Base-by-base conservation (phyloP, 2,329 filamentous ascomycete species). In the Fusarium staphyleae region DNA sequence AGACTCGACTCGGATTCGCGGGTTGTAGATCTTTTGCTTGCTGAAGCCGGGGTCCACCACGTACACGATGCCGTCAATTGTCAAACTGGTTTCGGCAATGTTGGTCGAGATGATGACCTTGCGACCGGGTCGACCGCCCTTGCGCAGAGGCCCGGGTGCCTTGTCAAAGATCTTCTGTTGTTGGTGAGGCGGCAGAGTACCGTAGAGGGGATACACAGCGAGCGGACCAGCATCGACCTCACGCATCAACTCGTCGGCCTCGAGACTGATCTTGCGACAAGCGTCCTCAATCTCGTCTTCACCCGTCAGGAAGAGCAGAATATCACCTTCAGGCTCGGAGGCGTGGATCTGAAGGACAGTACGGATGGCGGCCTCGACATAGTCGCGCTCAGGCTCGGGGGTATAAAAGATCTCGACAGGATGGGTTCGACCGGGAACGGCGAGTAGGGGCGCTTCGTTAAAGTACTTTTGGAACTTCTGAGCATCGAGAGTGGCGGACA, bases 11-110 rank as follows among this genome's bases (percentile, higher is more conserved):
- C 95, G 87, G 66, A 96, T 96, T 56, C 95, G 87, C 16, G 95
- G 93, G 74, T 99, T 98, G 81, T 98, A 99, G 59, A 98, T 95
- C 77, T 98, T 99, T 70, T 99, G 95, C 79, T 99, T 99, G 78
- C 92, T 96, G 79, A 99, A 99, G 29, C 95, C 95, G 2, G 95
- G 93, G 69, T 99, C 95, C n/a, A 99, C 93, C 28, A 99, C 95
- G 70, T 97, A 99, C 29, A 99, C 95, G 60, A 99, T 99, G 72
- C 95, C 95, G 70, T 99, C 95, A 56, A 99, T 99, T 39, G 95
- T 99, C 75, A 99, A 85, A 69, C 89, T 93, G 0, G 95, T 99
- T 78, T 99, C 95, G 36, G 95, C 95, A 74, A 99, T 99, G 75
- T 99, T 99, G 63, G 95, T 99, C 9, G 93, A 91, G 24, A 99